Conservation (phyloP, 2,329 filamentous ascomycete genomes). For the Colletotrichum nymphaeae region DNA sequence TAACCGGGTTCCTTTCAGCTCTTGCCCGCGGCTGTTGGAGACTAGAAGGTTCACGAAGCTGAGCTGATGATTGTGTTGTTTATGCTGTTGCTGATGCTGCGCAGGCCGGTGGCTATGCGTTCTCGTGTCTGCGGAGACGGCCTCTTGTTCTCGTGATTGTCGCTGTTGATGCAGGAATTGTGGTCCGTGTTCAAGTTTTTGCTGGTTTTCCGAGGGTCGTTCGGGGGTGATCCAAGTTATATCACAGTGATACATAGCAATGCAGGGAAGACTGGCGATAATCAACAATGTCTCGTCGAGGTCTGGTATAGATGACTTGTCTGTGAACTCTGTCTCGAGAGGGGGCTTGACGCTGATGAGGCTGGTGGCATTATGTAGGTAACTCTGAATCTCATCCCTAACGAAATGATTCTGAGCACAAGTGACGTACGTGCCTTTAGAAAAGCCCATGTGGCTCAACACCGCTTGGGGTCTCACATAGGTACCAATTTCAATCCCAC, state of each 20-base stretch:
- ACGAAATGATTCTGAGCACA: constrained; percentile 7
- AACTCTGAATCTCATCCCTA: not conserved
- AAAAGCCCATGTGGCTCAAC: constrained; percentile 20
- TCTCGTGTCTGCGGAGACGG: constrained; percentile 12
- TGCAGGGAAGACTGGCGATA: constrained; percentile 5
- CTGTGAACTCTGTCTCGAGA: not conserved
- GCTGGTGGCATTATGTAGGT: constrained; percentile 32
- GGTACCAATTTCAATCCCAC: constrained; percentile 13
- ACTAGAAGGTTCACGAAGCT: constrained; percentile 18
- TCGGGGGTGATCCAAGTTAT: constrained; percentile 33
- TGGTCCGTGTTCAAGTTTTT: constrained; percentile 12
- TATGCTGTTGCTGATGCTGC: constrained; percentile 10
- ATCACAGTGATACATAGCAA: constrained; percentile 35
- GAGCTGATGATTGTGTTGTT: constrained; percentile 15
- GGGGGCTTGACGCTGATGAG: constrained; percentile 37
- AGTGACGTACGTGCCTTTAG: constrained; percentile 30
- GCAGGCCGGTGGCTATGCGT: constrained; percentile 28
- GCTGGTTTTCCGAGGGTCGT: constrained; percentile 13
- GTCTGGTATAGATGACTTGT: not conserved
- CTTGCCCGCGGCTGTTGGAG: not conserved
- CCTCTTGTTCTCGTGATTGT: constrained; percentile 18
- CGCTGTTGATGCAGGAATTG: not conserved
- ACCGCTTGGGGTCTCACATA: constrained; percentile 21
- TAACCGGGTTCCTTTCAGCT: not conserved
- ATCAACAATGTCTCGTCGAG: not conserved